phyloP scores from a whole-genome alignment of 148 eudicot genomes.

The Nyssa sinensis region DNA sequence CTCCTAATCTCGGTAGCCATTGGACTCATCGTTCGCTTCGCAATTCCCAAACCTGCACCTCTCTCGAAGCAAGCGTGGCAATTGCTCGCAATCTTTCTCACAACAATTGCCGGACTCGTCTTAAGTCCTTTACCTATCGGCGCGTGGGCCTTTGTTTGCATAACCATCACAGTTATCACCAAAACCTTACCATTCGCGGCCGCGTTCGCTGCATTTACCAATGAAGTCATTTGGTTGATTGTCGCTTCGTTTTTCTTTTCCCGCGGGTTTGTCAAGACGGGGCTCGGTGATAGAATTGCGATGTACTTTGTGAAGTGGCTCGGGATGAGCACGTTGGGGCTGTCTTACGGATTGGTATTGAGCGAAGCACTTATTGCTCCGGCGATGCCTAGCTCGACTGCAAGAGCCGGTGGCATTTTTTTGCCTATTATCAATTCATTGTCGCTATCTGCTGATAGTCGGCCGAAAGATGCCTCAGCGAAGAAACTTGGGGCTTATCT shows the following conservation, averaged over 20 bases:
- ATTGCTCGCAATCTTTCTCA: conserved; percentile 68
- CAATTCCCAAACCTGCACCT: conserved; percentile 53
- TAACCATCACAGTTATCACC: conserved; percentile 57
- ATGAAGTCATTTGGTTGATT: conserved; percentile 88
- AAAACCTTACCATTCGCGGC: conserved; percentile 54
- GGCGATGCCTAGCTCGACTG: conserved; percentile 96
- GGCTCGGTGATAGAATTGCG: conserved; percentile 83
- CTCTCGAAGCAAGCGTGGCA: conserved; percentile 80
- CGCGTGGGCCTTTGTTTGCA: conserved; percentile 77
- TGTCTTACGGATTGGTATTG: conserved; percentile 77
- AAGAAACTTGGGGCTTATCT: conserved; percentile 75
- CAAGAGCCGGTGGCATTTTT: conserved; percentile 90
- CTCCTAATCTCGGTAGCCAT: conserved; percentile 58
- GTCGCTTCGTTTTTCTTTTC: conserved; percentile 93
- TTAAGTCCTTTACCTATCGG: conserved; percentile 84
- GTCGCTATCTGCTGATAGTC: conserved; percentile 70
- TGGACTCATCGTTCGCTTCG: conserved; percentile 56
- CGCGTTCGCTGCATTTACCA: conserved; percentile 79
- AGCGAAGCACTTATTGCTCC: conserved; percentile 91
- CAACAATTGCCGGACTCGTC: conserved; percentile 80
- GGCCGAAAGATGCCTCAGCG: conserved; percentile 45
- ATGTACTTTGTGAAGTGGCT: conserved; percentile 86
- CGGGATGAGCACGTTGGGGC: conserved; percentile 78
- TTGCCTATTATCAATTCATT: conserved; percentile 89
- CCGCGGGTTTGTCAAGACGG: conserved; percentile 85